These are phyloP conservation scores for Alternaria gansuensis DNA, from an alignment of 2,329 filamentous ascomycete species.

Conservation along the genomic window DNA sequence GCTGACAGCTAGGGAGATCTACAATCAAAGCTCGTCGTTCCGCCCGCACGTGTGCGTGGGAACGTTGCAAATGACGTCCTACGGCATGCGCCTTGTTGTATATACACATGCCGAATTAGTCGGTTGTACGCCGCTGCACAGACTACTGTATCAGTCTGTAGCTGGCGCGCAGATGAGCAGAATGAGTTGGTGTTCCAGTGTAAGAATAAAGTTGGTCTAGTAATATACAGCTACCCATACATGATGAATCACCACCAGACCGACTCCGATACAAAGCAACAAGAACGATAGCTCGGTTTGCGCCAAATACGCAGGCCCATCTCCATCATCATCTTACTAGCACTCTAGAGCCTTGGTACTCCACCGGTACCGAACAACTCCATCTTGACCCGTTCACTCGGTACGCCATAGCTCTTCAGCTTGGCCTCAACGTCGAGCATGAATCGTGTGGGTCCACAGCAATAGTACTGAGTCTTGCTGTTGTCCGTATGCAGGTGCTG, in stretches of 20 bases:
- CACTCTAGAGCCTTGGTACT: slow-evolving; percentile 41
- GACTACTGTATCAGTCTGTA: slow-evolving; percentile 5
- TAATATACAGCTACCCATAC: not conserved
- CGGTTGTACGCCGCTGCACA: slow-evolving; percentile 17
- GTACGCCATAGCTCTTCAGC: slow-evolving; percentile 66
- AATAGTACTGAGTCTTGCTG: slow-evolving; percentile 69
- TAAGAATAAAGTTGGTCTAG: not conserved
- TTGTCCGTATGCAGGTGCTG: slow-evolving; percentile 67
- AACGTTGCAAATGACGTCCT: slow-evolving; percentile 25
- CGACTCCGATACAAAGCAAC: slow-evolving; percentile 12
- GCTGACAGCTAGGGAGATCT: slow-evolving; percentile 18
- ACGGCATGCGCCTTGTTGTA: slow-evolving; percentile 17
- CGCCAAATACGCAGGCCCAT: not conserved
- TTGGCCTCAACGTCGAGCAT: slow-evolving; percentile 69
- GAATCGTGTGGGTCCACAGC: slow-evolving; percentile 75
- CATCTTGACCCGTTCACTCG: slow-evolving; percentile 67
- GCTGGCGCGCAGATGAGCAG: slow-evolving; percentile 6
- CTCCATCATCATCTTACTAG: not conserved
- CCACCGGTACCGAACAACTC: slow-evolving; percentile 67
- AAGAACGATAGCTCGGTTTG: not conserved
- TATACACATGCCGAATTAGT: slow-evolving; percentile 8
- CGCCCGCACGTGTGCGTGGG: slow-evolving; percentile 17
- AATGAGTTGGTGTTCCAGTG: not conserved
- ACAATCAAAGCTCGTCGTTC: slow-evolving; percentile 35
- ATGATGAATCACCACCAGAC: slow-evolving; percentile 4